Conservation (phyloP, 164 flowering plant genomes). For the Santalum album region DNA sequence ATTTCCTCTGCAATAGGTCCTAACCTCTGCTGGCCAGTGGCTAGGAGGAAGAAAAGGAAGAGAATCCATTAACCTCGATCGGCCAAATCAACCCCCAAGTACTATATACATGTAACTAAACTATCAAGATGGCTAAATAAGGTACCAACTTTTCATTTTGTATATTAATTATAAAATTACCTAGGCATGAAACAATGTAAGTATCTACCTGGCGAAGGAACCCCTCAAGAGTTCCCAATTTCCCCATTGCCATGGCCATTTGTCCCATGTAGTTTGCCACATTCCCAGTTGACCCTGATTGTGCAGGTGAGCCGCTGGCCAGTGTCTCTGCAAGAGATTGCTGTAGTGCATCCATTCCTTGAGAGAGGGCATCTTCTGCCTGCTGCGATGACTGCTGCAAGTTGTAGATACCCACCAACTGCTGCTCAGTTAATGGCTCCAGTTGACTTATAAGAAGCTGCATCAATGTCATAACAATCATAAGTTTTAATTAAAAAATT, state of each 20-base stretch:
- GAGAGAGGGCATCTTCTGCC: constrained; percentile 10
- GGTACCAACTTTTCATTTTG: no score
- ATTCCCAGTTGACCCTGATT: constrained; percentile 14
- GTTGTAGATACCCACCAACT: constrained; percentile 8
- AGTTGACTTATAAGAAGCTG: constrained; percentile 7
- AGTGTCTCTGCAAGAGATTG: constrained; percentile 17
- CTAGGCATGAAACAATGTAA: no score
- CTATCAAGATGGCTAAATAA: no score
- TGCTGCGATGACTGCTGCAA: constrained; percentile 12
- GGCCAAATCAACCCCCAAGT: no score
- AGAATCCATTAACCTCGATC: no score
- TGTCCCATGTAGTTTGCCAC: constrained; percentile 20
- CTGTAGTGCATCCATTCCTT: constrained; percentile 12
- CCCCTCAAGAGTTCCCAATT: constrained; percentile 15
- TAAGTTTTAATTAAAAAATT: no score
- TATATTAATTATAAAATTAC: no score
- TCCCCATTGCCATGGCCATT: constrained; percentile 17
- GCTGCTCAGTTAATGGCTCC: constrained; percentile 10
- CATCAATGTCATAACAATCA: background rate
- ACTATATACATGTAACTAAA: no score
- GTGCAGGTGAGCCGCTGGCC: constrained; percentile 11
- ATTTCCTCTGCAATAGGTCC: no score
- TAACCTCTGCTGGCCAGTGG: no score
- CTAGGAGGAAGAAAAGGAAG: no score
- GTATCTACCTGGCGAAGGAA: constrained; percentile 14